phyloP scores from a whole-genome alignment of 2,329 filamentous ascomycete species.

The Leptographium flavum region DNA sequence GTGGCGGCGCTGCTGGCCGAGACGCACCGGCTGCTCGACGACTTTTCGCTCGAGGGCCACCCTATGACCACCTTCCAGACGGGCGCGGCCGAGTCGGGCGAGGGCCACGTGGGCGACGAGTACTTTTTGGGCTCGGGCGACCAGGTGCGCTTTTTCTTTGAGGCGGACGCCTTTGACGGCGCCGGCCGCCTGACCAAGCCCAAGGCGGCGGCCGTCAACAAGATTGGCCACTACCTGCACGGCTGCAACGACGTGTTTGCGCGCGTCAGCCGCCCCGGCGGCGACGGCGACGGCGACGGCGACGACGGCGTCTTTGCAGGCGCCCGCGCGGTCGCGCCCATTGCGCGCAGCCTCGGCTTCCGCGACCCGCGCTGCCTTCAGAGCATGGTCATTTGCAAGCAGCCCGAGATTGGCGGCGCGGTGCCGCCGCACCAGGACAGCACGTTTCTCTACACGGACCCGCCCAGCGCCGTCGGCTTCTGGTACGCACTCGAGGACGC shows the following conservation, averaged over 20 bases:
- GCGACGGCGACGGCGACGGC: constrained; percentile 15
- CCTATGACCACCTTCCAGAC: constrained; percentile 92
- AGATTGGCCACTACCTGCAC: constrained; percentile 71
- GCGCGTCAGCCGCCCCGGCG: constrained; percentile 28
- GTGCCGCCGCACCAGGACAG: constrained; percentile 88
- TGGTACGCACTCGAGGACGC: constrained; percentile 97
- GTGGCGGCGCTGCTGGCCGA: constrained; percentile 57
- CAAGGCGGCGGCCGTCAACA: constrained; percentile 77
- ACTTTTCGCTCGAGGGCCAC: constrained; percentile 68
- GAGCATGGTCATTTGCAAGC: constrained; percentile 98
- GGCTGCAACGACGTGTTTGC: constrained; percentile 53
- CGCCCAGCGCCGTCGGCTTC: constrained; percentile 81
- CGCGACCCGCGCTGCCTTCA: constrained; percentile 65
- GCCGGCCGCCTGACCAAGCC: constrained; percentile 56
- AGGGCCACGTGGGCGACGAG: constrained; percentile 74
- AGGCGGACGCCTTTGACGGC: constrained; percentile 73
- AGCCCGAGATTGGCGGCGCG: constrained; percentile 85
- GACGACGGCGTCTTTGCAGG: constrained; percentile 30
- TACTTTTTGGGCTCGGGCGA: constrained; percentile 88
- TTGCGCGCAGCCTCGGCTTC: constrained; percentile 62
- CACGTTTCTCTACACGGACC: constrained; percentile 81
- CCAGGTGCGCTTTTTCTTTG: constrained; percentile 94
- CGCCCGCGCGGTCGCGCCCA: constrained; percentile 35
- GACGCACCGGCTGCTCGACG: constrained; percentile 56
- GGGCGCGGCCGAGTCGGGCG: constrained; percentile 44